Conservation (phyloP, 371 early-diverging fungal genomes). For the Saksenaea oblongispora region DNA sequence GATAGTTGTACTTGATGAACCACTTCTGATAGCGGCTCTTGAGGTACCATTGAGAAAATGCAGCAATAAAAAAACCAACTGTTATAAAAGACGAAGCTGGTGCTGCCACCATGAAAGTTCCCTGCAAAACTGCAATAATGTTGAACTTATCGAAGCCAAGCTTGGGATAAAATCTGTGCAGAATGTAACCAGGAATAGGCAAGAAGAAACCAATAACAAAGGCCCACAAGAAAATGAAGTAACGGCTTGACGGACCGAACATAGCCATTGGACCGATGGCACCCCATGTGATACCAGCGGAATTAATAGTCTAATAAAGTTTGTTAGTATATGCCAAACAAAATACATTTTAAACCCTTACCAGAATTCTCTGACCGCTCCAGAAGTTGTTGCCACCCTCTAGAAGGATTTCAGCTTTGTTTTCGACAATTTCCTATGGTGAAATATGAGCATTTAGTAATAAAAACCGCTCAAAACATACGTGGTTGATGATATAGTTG, state of each 20-base stretch:
- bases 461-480: conserved; percentile 8
- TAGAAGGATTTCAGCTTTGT: conserved; percentile 42
- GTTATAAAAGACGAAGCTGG: conserved; percentile 42
- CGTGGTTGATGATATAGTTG: conserved; percentile 51
- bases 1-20: conserved; percentile 58
- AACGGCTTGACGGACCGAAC: conserved; percentile 44
- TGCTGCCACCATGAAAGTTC: conserved; percentile 45
- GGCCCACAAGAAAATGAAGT: conserved; percentile 42
- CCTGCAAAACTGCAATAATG: conserved; percentile 48
- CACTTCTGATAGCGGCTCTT: conserved; percentile 39
- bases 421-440: conserved; percentile 36
- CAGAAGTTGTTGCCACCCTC: conserved; percentile 50
- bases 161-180: conserved; percentile 45
- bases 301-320: conserved; percentile 38
- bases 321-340: neutral
- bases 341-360: neutral
- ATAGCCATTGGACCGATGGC: conserved; percentile 55
- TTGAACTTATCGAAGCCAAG: conserved; percentile 39
- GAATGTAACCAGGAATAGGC: conserved; percentile 48
- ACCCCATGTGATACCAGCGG: conserved; percentile 67
- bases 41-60: conserved; percentile 50
- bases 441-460: neutral
- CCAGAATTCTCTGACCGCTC: conserved; percentile 50
- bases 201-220: conserved; percentile 50
- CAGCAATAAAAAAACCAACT: conserved; percentile 30